These are phyloP conservation scores for Pugionium dolabratum DNA, from an alignment of 345 rosid genomes.

Conservation along the genomic window DNA sequence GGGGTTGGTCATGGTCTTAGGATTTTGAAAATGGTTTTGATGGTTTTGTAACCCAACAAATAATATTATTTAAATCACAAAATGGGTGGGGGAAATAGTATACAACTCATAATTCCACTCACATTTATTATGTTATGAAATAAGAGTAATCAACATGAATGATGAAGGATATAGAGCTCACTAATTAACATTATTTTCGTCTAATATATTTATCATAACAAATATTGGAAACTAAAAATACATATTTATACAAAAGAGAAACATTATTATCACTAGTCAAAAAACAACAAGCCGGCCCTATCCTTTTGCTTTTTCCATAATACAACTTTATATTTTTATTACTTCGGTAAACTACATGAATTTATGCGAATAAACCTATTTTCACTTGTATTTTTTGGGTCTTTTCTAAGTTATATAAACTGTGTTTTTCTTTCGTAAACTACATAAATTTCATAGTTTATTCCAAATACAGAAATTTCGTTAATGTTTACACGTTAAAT, in stretches of 20 bases:
- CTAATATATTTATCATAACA: too few relatives aligned
- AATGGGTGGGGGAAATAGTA: constrained; percentile 40
- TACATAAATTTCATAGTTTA: too few relatives aligned
- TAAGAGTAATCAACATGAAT: not conserved
- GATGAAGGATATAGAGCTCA: too few relatives aligned
- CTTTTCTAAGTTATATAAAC: too few relatives aligned
- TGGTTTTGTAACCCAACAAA: constrained; percentile 19
- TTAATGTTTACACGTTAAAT: too few relatives aligned
- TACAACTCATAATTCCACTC: constrained; percentile 44
- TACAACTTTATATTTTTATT: not conserved
- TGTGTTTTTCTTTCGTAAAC: too few relatives aligned
- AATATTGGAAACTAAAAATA: too few relatives aligned
- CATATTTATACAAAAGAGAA: not conserved
- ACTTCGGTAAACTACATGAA: too few relatives aligned
- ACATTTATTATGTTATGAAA: constrained; percentile 20
- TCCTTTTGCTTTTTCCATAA: constrained; percentile 30
- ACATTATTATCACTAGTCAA: constrained; percentile 42
- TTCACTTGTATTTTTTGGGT: too few relatives aligned
- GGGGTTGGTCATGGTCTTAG: not conserved
- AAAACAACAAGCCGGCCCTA: constrained; percentile 35
- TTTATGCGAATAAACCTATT: too few relatives aligned
- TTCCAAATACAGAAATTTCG: too few relatives aligned
- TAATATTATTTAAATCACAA: constrained; percentile 22
- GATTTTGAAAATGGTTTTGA: constrained; percentile 16
- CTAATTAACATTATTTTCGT: too few relatives aligned